Evolutionary conservation across 495 filamentous ascomycete genomes (phyloP).

Genomic region (Aspergillus cavernicola): DNA sequence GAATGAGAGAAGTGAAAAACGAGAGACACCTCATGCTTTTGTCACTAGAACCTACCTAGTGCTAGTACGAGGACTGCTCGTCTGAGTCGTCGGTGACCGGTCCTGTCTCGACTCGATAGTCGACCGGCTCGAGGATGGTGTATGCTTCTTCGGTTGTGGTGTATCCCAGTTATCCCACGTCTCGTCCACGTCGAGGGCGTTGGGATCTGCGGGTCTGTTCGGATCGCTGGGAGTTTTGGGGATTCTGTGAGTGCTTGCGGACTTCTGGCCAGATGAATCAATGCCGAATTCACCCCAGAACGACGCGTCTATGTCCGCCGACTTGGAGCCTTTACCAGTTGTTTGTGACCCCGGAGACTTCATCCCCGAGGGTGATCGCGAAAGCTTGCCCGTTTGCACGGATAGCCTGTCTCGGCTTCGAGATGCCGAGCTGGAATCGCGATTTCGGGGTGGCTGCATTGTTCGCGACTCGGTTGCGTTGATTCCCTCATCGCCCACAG

Average conservation of each 20-base stretch:
- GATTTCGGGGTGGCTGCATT: constrained; percentile 34
- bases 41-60: constrained; percentile 44
- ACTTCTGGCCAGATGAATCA: constrained; percentile 49
- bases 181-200: constrained; percentile 55
- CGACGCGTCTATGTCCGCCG: constrained; percentile 42
- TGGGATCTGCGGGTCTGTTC: constrained; percentile 31
- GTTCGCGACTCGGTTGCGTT: constrained; percentile 49
- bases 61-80: constrained; percentile 48
- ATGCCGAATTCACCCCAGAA: constrained; percentile 55
- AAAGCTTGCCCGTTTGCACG: constrained; percentile 28
- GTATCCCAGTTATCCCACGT: constrained; percentile 73
- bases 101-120: constrained; percentile 44
- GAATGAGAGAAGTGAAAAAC: constrained; percentile 7
- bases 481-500: constrained; percentile 87
- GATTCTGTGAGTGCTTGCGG: constrained; percentile 32
- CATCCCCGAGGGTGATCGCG: constrained; percentile 36
- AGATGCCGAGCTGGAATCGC: constrained; percentile 32
- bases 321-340: constrained; percentile 48
- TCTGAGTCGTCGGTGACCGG: constrained; percentile 44
- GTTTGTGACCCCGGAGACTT: constrained; percentile 31
- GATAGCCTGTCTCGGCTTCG: constrained; percentile 40
- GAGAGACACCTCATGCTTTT: constrained; percentile 15
- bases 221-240: constrained; percentile 30
- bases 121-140: constrained; percentile 45
- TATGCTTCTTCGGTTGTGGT: constrained; percentile 46